phyloP scores from a whole-genome alignment of 2,329 filamentous ascomycete genomes.

The Mollisiaceae sp. region DNA sequence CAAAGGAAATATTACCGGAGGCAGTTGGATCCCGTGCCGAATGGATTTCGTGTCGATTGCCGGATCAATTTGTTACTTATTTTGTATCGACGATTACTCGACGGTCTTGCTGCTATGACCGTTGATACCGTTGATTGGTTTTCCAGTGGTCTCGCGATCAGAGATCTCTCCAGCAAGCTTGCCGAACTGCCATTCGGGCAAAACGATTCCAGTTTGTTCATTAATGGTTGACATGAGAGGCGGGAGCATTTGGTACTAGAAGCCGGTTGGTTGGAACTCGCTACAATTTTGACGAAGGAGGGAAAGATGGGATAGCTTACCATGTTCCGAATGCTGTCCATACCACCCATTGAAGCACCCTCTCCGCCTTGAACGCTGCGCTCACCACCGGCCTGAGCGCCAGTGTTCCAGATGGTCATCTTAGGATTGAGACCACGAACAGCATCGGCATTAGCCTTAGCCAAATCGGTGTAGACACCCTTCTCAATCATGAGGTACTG shows the following conservation, averaged over 20 bases:
- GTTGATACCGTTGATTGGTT: constrained; percentile 21
- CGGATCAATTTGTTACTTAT: too few relatives aligned
- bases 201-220: constrained; percentile 83
- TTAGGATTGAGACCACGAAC: constrained; percentile 82
- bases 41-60: neutral
- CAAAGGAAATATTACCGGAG: neutral
- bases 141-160: constrained; percentile 33
- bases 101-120: neutral
- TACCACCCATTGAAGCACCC: constrained; percentile 56
- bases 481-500: constrained; percentile 90
- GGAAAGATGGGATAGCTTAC: neutral
- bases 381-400: constrained; percentile 48
- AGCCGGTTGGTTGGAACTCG: neutral
- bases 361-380: constrained; percentile 32
- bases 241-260: constrained; percentile 75
- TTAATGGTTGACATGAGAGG: constrained; percentile 85
- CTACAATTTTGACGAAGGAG: too few relatives aligned
- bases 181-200: constrained; percentile 78
- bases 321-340: constrained; percentile 74
- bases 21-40: neutral
- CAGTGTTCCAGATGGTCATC: constrained; percentile 91
- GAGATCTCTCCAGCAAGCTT: constrained; percentile 47
- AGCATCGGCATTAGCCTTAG: constrained; percentile 76
- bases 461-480: constrained; percentile 77
- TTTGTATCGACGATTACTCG: neutral